Evolutionary conservation across 1,139 yeast species (phyloP).

Genomic region (Magnusiomyces fungicola): DNA sequence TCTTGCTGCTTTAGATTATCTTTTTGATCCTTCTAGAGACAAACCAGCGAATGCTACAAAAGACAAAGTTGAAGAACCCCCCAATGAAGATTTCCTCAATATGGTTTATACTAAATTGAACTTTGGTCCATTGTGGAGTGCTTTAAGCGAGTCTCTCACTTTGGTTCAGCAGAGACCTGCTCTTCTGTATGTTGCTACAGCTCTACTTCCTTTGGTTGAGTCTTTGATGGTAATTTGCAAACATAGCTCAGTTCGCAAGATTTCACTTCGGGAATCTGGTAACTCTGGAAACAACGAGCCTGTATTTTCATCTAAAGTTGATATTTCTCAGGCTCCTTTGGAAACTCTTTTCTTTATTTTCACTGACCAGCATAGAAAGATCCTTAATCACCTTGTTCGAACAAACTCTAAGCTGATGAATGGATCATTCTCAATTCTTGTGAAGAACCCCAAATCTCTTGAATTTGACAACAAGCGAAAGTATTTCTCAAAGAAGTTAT

Average conservation of each 20-base stretch:
- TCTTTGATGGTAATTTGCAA: conserved; percentile 93
- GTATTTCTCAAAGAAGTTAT: conserved; percentile 63
- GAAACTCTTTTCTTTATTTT: conserved; percentile 78
- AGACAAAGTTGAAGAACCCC: conserved; percentile 32
- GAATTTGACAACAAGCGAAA: conserved; percentile 93
- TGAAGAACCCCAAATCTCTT: conserved; percentile 79
- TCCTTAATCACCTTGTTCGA: conserved; percentile 87
- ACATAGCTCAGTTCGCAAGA: conserved; percentile 66
- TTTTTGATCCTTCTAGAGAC: conserved; percentile 44
- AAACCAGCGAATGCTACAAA: conserved; percentile 23
- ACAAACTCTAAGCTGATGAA: conserved; percentile 90
- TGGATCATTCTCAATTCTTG: conserved; percentile 90
- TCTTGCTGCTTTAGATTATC: conserved; percentile 80
- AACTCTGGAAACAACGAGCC: conserved; percentile 37
- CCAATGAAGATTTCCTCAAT: conserved; percentile 31
- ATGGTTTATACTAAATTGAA: conserved; percentile 56
- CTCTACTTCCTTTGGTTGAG: conserved; percentile 79
- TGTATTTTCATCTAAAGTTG: conserved; percentile 33
- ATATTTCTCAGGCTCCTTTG: conserved; percentile 64
- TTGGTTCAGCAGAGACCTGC: conserved; percentile 36
- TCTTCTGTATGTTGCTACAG: conserved; percentile 68
- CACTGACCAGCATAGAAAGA: conserved; percentile 84
- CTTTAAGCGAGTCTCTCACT: conserved; percentile 68
- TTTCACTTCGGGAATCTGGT: conserved; percentile 35
- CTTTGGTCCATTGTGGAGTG: conserved; percentile 78